Evolutionary conservation across 495 filamentous ascomycete genomes (phyloP).

Genomic region (Aspergillus cristatus): DNA sequence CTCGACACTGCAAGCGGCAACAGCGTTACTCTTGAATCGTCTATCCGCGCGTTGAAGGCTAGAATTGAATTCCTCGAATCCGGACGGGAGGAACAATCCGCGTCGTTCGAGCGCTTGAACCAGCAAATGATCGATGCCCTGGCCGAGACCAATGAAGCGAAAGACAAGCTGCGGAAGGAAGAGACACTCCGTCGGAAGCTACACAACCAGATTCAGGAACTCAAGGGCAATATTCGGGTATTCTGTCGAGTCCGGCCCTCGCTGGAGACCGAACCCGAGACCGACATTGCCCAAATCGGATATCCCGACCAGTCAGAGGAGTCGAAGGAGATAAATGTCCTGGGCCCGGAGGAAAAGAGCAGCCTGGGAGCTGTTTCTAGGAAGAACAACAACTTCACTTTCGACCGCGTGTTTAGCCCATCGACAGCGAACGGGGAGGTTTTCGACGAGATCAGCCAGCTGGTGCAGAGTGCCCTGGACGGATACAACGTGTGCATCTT

Average conservation of each 20-base stretch:
- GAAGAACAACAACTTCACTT: slow-evolving; percentile 76
- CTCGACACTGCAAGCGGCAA: slow-evolving; percentile 55
- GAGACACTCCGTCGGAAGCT: slow-evolving; percentile 86
- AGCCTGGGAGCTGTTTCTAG: slow-evolving; percentile 66
- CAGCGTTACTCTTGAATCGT: slow-evolving; percentile 60
- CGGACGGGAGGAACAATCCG: slow-evolving; percentile 73
- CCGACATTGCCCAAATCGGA: slow-evolving; percentile 56
- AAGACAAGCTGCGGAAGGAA: slow-evolving; percentile 80
- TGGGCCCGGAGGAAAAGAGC: slow-evolving; percentile 74
- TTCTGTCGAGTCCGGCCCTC: slow-evolving; percentile 94
- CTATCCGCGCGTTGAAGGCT: slow-evolving; percentile 62
- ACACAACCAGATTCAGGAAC: slow-evolving; percentile 95
- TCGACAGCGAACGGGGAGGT: slow-evolving; percentile 69
- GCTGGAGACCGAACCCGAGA: slow-evolving; percentile 44
- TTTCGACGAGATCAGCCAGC: slow-evolving; percentile 94
- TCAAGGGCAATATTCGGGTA: slow-evolving; percentile 98
- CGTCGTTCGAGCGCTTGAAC: slow-evolving; percentile 69
- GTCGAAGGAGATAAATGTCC: slow-evolving; percentile 73
- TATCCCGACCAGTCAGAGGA: slow-evolving; percentile 73
- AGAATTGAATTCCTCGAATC: slow-evolving; percentile 84
- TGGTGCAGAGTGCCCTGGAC: slow-evolving; percentile 92
- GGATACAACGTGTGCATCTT: slow-evolving; percentile 99
- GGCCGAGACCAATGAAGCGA: slow-evolving; percentile 53
- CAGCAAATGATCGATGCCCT: slow-evolving; percentile 68
- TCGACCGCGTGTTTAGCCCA: slow-evolving; percentile 88